Base-by-base conservation (phyloP, 345 rosid genomes). In the Theobroma cacao region DNA sequence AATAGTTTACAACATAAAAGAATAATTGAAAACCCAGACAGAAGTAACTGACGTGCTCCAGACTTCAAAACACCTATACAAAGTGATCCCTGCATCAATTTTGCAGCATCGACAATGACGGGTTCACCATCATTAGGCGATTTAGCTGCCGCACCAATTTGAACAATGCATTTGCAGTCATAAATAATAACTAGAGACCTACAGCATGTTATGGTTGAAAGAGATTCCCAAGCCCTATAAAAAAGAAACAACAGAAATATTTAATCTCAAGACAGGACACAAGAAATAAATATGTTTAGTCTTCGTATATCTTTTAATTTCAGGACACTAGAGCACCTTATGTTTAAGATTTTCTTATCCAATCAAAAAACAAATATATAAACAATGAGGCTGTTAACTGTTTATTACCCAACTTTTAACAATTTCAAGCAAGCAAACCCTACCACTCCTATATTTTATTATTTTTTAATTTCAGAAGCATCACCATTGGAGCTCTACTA, bases 191-290 rank as follows among this genome's bases (percentile, higher is more conserved):
- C 95, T 41, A 93, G 71, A 80, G 97, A 96, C 76, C 89, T 85
- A 80, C 95, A 87, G 84, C 98, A 91, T 45, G 97, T 88, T 75
- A 84, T 91, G 0, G 71, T 78, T 41, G 90, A 89, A 67, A 96
- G 71, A 81, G 97, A 89, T 68, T 96, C 97, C 98, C 98, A 92
- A 15, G 82, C 90, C 98, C 98, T 91, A 82, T 63, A 66, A 80
- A 78, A 30, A 63, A 30, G 33, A 5, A 78, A n/a, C 58, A 66
- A 77, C 28, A 75, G 15, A 62, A 62, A 76, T 26, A 14, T 75
- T 78, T 17, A 45, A 69, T 24, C 66, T 53, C 34, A 48, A 52
- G 53, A 68, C 9, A 13, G n/a, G 38, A 45, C 8, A 26, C 28
- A 41, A 59, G 62, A 59, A 36, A 28, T 59, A 41, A 15, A 59